These are phyloP conservation scores for Fusarium chlamydosporum DNA, from an alignment of 2,329 filamentous ascomycete species.

Conservation along the genomic window DNA sequence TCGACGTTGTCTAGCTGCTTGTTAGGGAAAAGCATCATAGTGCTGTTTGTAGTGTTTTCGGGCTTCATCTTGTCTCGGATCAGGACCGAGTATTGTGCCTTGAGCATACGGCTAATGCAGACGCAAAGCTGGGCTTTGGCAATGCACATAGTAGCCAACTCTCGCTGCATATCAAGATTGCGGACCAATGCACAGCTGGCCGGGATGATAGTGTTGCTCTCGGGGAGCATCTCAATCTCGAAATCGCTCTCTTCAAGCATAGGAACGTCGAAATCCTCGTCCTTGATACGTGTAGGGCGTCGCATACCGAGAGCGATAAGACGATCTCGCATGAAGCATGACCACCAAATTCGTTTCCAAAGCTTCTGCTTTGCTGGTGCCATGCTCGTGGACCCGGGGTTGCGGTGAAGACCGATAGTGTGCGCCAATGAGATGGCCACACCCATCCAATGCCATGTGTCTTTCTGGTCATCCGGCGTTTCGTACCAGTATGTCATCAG, in stretches of 20 bases:
- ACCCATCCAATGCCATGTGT: slow-evolving; percentile 99
- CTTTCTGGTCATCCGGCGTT: slow-evolving; percentile 95
- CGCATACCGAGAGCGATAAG: slow-evolving; percentile 95
- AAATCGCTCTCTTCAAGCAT: slow-evolving; percentile 91
- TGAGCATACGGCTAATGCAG: slow-evolving; percentile 89
- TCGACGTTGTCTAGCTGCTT: slow-evolving; percentile 86
- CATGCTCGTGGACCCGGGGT: slow-evolving; percentile 83
- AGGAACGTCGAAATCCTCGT: slow-evolving; percentile 92
- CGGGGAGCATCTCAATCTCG: slow-evolving; percentile 77
- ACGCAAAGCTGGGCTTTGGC: slow-evolving; percentile 91
- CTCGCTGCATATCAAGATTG: slow-evolving; percentile 79
- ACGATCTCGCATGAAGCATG: slow-evolving; percentile 93
- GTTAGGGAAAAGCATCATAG: slow-evolving; percentile 93
- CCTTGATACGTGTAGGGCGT: slow-evolving; percentile 90
- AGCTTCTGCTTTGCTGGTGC: slow-evolving; percentile 79
- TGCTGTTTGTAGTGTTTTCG: slow-evolving; percentile 79
- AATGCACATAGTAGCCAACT: slow-evolving; percentile 90
- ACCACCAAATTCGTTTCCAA: slow-evolving; percentile 99
- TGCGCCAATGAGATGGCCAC: slow-evolving; percentile 93
- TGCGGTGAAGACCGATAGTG: slow-evolving; percentile 92
- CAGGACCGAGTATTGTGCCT: slow-evolving; percentile 91
- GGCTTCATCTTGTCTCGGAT: slow-evolving; percentile 86
- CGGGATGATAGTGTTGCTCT: slow-evolving; percentile 77
- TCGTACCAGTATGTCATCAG: slow-evolving; percentile 99
- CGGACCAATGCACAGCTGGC: slow-evolving; percentile 78